These are phyloP conservation scores for Glarea lozoyensis DNA, from an alignment of 495 filamentous ascomycete species.

Conservation along the genomic window DNA sequence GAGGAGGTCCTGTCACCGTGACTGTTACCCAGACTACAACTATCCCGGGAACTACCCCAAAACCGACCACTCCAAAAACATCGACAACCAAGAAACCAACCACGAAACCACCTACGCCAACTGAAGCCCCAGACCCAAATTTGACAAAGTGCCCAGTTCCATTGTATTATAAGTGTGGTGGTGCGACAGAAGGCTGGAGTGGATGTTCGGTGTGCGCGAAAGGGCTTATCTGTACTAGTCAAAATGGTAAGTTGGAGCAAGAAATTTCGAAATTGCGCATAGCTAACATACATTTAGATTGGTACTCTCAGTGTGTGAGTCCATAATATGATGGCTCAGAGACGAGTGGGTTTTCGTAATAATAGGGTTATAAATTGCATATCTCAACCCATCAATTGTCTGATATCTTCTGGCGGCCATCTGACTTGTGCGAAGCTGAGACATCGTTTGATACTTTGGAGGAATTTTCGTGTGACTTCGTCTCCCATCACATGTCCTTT, in stretches of 20 bases:
- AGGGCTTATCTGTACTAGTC: not conserved
- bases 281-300: not conserved
- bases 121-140: not conserved
- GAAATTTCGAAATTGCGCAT: not conserved
- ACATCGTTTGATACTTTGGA: conserved; percentile 97
- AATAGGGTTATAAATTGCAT: not conserved
- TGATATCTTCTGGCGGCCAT: conserved; percentile 87
- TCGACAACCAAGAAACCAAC: not conserved
- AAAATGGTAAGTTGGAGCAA: not conserved
- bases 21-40: not conserved
- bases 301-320: not conserved
- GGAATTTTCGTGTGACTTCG: conserved; percentile 86
- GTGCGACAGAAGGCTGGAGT: too few relatives aligned
- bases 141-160: not conserved
- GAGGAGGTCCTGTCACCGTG: not conserved
- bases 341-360: not conserved
- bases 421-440: conserved; percentile 93
- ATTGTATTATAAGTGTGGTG: not conserved
- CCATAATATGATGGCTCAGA: not conserved
- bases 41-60: not conserved
- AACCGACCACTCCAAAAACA: conserved; percentile 34
- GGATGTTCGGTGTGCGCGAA: not conserved
- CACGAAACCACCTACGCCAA: conserved; percentile 31
- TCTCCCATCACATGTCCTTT: conserved; percentile 96
- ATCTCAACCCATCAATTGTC: conserved; percentile 78